Base-by-base conservation (phyloP, 768 basidiomycete genomes). In the Stropharia rugosoannulata region DNA sequence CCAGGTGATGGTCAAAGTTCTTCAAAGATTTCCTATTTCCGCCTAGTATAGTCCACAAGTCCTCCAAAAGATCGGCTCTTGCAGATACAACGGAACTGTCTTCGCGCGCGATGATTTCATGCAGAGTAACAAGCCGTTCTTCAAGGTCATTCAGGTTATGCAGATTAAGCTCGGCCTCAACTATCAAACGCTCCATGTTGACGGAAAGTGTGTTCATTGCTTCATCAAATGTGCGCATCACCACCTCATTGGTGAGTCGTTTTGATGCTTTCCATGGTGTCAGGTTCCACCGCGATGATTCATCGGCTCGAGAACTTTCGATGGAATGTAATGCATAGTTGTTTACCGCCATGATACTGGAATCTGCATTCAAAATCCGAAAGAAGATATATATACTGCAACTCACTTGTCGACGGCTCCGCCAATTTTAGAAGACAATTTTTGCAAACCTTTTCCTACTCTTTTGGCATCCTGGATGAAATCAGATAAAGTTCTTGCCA, bases 401-500 rank as follows among this genome's bases (percentile, higher is more conserved):
- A 70, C 84, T 64, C 54, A 89, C 90, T 73, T 83, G 58, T 93
- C 90, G 1, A 92, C 85, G 0, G 88, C 82, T 35, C 89, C 87
- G 36, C 81, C 79, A n/a, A 91, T 80, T 63, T 79, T 87, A 3
- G 90, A 73, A 36, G 80, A 79, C 40, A 93, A 72, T 63, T 72
- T 84, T 62, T 84, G 83, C 53, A 93, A 65, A 29, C 82, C 81
- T 32, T 80, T 71, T 2, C 83, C 82, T 1, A 85, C 77, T 56
- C 71, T 78, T 70, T 80, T 84, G 0, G 90, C 87, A 60, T 86
- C 84, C 6, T 69, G 66, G 2, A 83, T 79, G 63, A 92, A 89
- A 3, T 73, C 76, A 12, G 57, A 59, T 59, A 92, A 70, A 13
- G 73, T 62, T 9, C 79, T 71, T 15, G 81, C 84, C 9, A 93